Evolutionary conservation across 352 stramenopile species (phyloP), one percentile per base, ranked within the genome.

Genomic region (Elongisporangium prolatum): DNA sequence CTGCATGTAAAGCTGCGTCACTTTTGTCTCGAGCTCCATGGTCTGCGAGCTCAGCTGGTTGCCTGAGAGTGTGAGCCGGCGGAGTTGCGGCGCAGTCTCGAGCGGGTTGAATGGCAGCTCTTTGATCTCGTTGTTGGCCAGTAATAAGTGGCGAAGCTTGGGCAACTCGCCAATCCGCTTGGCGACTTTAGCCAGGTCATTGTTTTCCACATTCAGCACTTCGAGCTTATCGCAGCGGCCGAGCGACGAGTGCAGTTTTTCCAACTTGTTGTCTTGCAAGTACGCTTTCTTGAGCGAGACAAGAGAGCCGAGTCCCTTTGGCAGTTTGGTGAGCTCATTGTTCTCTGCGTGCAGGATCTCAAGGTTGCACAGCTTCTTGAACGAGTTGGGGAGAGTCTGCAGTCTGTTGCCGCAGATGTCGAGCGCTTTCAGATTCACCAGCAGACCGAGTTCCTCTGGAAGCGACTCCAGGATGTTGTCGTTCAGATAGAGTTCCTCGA

Each of bases 401-500:
- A 96, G 64, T 20, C 76, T 74, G 58, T 96, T 96, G 18, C 74
- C 75, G 1, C 84, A 58, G 22, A 96, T 78, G 21, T 86, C 87
- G 25, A 96, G 70, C 68, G 91, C 83, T 48, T 73, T 73, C 3
- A 96, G 64, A 57, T 93, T 91, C 9, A 84, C 65, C 3, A 96
- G 67, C 11, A 81, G 57, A 0, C 85, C 87, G 24, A 95, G 74
- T 21, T 89, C 84, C 22, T 92, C 80, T 0, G 83, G 86, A 7
- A 96, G 58, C 0, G 34, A 73, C 25, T 86, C 71, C 10, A 96
- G 62, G 13, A 59, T 56, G 53, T 95, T 96, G 51, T 86, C 74
- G 62, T 96, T 86, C 10, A 96, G 61, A 48, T 96, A 95, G 2
- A 96, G 69, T 68, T 96, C 86, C 65, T 96, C 84, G 5, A 96